Base-by-base conservation (phyloP, 1,284 basidiomycete species). In the Rhodotorula sp. region DNA sequence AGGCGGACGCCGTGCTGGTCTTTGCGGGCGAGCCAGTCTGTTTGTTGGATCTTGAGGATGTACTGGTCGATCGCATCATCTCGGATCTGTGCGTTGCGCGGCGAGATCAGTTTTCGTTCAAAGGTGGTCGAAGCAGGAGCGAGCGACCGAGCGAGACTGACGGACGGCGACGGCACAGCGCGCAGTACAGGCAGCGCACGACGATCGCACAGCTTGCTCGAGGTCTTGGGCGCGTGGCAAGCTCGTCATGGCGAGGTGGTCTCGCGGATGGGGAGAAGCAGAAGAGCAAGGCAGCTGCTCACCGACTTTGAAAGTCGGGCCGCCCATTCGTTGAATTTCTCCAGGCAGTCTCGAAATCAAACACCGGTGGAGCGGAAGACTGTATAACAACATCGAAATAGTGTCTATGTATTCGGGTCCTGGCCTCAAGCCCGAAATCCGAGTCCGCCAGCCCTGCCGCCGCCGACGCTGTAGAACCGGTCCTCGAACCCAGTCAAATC, bases 1-100 rank as follows among this genome's bases (percentile, higher is more conserved):
- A 93, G 83, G 5, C 71, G 54, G 18, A 75, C 62, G n/a, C 74
- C 74, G 30, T 73, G 71, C n/a, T 54, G 33, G 6, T 26, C 54
- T 20, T 42, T 18, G 6, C 14, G 2, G 37, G n/a, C 8, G 24
- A 63, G 17, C 72, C 69, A 73, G 29, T 30, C 49, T 0, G 42
- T 22, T 10, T 51, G 45, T 8, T 45, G 17, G 17, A 71, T 44
- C 14, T 33, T 29, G 15, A 17, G n/a, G 26, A 74, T 53, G 67
- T 62, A 74, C 0, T 6, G 0, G 37, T 71, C 69, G 42, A 74
- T 58, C 0, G 56, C 44, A 0, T 18, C 12, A 24, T 51, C 30
- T 24, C 69, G 45, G 24, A 74, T 45, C 72, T 74, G 62, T n/a
- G 12, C 6, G 6, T 30, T 5, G 24, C 12, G n/a, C 14, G 57